Conservation (phyloP, 768 basidiomycete species). For the Pleurotus pulmonarius region DNA sequence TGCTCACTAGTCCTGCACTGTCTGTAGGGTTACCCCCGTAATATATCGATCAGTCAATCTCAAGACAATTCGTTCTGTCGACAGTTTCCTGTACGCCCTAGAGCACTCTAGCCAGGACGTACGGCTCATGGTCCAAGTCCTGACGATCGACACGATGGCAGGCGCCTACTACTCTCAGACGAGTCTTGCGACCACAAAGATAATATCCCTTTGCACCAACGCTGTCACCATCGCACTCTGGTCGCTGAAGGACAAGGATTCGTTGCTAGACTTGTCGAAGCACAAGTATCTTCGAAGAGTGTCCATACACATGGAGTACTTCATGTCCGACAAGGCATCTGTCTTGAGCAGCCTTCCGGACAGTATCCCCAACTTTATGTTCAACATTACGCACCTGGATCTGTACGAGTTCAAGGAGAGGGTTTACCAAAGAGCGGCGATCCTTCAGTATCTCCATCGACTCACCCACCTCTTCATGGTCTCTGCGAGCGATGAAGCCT, state of each 20-base stretch:
- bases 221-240: slow-evolving; percentile 1
- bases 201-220: not conserved
- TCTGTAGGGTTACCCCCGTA: not conserved
- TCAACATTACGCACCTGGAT: slow-evolving; percentile 2
- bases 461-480: slow-evolving; percentile 6
- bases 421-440: not conserved
- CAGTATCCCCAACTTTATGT: slow-evolving; percentile 3
- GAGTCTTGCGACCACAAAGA: not conserved
- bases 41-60: slow-evolving; percentile 2
- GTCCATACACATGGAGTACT: slow-evolving; percentile 1
- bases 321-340: not conserved
- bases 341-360: not conserved
- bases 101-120: not conserved
- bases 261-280: not conserved
- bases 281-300: not conserved
- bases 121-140: not conserved
- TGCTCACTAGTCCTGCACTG: too few relatives aligned
- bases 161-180: not conserved
- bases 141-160: slow-evolving; percentile 1
- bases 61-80: not conserved
- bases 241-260: not conserved
- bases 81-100: not conserved
- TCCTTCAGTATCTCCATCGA: not conserved
- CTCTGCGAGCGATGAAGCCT: not conserved
- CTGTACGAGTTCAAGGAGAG: slow-evolving; percentile 2